A percentile compares a stretch with the other conserved stretches of the same genome.
phyloP scores from a whole-genome alignment of 768 basidiomycete species.

The Cystofilobasidium ferigula region DNA sequence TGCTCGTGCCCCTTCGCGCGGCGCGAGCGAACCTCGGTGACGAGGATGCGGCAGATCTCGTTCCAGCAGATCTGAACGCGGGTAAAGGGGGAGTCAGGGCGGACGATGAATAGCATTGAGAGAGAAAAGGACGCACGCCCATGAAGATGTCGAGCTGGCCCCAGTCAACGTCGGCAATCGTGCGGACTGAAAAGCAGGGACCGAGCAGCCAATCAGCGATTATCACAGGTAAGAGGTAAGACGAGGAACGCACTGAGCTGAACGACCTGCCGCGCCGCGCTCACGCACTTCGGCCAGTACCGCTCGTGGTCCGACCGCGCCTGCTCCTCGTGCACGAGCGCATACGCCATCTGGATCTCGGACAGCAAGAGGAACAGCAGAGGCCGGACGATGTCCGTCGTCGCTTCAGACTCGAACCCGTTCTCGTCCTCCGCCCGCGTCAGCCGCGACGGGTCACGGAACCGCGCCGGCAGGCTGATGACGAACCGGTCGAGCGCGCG shows the following conservation, averaged over 20 bases:
- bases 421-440: not conserved
- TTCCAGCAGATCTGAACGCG: not conserved
- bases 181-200: too few species aligned
- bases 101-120: not conserved
- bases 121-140: not conserved
- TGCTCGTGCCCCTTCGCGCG: not conserved
- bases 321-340: not conserved
- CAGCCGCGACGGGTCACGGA: not conserved
- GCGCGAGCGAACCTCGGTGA: not conserved
- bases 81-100: not conserved
- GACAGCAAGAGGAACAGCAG: not conserved
- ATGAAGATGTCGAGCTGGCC: not conserved
- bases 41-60: not conserved
- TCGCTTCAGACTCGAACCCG: not conserved
- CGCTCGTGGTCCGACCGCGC: not conserved
- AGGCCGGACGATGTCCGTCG: not conserved
- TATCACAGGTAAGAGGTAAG: not conserved
- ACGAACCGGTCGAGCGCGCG: not conserved
- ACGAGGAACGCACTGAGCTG: not conserved
- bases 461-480: not conserved
- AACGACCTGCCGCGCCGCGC: not conserved
- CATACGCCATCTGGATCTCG: not conserved
- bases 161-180: not conserved
- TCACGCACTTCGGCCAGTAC: not conserved
- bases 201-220: not conserved